These are phyloP conservation scores for Beauveria australis DNA, from an alignment of 2,329 filamentous ascomycete species.

Conservation along the genomic window DNA sequence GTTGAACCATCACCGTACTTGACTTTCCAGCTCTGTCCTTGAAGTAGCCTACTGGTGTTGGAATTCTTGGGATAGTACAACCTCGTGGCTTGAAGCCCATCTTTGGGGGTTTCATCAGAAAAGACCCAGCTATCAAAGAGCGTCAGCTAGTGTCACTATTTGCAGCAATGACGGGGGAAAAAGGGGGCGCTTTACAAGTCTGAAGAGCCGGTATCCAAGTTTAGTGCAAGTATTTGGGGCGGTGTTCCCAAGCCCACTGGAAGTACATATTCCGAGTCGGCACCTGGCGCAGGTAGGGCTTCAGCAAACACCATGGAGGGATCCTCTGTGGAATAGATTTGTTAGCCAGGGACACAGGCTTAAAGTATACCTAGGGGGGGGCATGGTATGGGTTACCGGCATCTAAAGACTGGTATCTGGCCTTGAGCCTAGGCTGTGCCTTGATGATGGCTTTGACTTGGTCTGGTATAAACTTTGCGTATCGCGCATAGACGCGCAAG, in stretches of 20 bases:
- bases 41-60: conserved; percentile 33
- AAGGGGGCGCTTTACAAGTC: conserved; percentile 30
- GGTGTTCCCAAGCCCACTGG: conserved; percentile 55
- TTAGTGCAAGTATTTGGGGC: conserved; percentile 50
- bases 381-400: conserved; percentile 4
- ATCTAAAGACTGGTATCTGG: conserved; percentile 14
- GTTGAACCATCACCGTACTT: conserved; percentile 57
- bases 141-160: conserved; percentile 9
- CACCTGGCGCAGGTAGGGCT: conserved; percentile 13
- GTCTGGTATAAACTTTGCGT: conserved; percentile 23
- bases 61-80: conserved; percentile 46
- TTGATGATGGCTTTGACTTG: conserved; percentile 19
- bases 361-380: neutral
- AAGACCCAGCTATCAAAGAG: conserved; percentile 58
- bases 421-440: conserved; percentile 17
- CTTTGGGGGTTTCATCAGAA: conserved; percentile 45
- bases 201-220: conserved; percentile 59
- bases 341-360: neutral
- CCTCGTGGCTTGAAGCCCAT: conserved; percentile 41
- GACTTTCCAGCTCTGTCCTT: conserved; percentile 45
- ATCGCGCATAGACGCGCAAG: conserved; percentile 29
- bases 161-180: too few relatives aligned
- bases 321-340: conserved; percentile 16
- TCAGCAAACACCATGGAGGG: conserved; percentile 21
- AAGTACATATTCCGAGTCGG: conserved; percentile 51